Base-by-base conservation (phyloP, 2,329 filamentous ascomycete species). In the Zalaria obscura region DNA sequence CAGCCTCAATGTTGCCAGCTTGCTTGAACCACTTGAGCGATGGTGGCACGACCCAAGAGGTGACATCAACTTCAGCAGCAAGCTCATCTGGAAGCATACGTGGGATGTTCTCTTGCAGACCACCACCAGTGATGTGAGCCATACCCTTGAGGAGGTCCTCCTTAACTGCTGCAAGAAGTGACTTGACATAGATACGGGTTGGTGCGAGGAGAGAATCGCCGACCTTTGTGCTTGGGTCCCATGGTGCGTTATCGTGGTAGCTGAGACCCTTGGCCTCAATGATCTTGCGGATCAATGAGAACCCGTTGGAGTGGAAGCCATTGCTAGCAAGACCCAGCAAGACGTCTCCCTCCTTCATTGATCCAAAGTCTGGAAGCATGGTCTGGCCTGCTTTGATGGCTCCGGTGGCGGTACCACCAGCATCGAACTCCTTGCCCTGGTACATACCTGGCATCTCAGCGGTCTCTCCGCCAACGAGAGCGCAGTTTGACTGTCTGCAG, bases 401-500 rank as follows among this genome's bases (percentile, higher is more conserved):
- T 43, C 91, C 91, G 36, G 93, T 80, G 11, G 89, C 89, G 33
- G 83, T 83, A 47, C 91, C 91, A 25, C 86, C 88, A 5, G 88
- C 87, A 54, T 98, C 91, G 60, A 96, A 98, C 56, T 93, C 85
- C 39, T 86, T 83, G 40, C 75, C 78, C 48, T 80, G 72, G 66
- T 94, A 95, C 69, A 96, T 85, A 41, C 88, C 88, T 0, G 89
- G 89, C 91, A 98, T 96, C 65, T 98, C 91, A 5, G 91, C 91
- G 1, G 91, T 98, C 65, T 98, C 91, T 36, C 91, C 91, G 33
- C 91, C 91, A n/a, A 96, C 83, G 3, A 98, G 73, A 10, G 88
- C 88, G 56, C 89, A 94, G 36, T 81, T 81, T 0, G 89, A 78
- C 55, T 87, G 76, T 45, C 77, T 76, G 64, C 91, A 98, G 38